phyloP scores from a whole-genome alignment of 805 yeast genomes.

The Cyberlindnera lachancei region DNA sequence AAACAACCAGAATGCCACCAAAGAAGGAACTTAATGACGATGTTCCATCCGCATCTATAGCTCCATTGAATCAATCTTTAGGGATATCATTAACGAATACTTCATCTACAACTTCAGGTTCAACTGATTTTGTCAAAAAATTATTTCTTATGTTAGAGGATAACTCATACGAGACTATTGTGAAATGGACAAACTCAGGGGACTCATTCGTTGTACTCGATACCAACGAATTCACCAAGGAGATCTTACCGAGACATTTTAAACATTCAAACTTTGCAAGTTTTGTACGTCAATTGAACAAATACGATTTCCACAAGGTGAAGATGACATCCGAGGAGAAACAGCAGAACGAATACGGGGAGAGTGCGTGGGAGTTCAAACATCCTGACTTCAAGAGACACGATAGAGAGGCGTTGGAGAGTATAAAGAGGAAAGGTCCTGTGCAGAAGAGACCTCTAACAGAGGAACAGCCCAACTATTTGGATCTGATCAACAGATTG shows the following conservation, averaged over 20 bases:
- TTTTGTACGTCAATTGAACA: conserved; percentile 91
- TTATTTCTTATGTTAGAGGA: conserved; percentile 80
- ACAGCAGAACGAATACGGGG: conserved; percentile 51
- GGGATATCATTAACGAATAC: conserved; percentile 17
- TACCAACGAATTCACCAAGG: conserved; percentile 84
- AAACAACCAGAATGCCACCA: conserved; percentile 14
- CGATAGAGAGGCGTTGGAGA: conserved; percentile 73
- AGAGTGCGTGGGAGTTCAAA: conserved; percentile 88
- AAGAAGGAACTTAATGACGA: conserved; percentile 8
- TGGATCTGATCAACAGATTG: conserved; percentile 10
- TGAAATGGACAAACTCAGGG: conserved; percentile 82
- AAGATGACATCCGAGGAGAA: conserved; percentile 62
- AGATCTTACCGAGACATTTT: conserved; percentile 85
- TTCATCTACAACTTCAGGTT: conserved; percentile 32
- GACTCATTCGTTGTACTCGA: conserved; percentile 85
- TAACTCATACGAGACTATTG: conserved; percentile 65
- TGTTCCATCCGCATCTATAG: not conserved
- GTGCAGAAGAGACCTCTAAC: conserved; percentile 35
- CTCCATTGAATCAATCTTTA: conserved; percentile 12
- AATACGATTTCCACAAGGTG: conserved; percentile 96
- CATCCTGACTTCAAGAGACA: conserved; percentile 82
- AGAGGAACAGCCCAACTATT: conserved; percentile 14
- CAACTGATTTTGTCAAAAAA: conserved; percentile 76
- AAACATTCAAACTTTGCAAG: conserved; percentile 93
- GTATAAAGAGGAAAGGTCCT: conserved; percentile 80